Base-by-base conservation (phyloP, 2,329 filamentous ascomycete species). In the Fonsecaea pugnacius region DNA sequence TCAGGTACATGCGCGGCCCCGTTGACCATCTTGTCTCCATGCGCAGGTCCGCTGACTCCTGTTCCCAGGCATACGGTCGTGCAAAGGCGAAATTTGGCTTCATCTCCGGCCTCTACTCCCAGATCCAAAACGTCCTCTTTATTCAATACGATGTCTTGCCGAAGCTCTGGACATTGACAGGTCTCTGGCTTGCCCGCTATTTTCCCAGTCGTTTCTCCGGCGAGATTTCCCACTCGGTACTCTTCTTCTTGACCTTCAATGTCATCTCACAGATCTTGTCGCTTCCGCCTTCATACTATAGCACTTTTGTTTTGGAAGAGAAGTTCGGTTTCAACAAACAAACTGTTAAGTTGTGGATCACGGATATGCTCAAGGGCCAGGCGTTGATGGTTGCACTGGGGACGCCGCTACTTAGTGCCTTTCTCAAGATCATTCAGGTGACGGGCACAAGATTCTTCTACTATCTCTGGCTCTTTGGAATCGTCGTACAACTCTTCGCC, bases 321-420 rank as follows among this genome's bases (percentile, higher is more conserved):
- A 91, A 92, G 75, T 99, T 96, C 73, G 95, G 95, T 56, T 99
- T 99, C 86, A 99, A 99, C 80, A 99, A 99, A 82, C 92, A 96
- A 83, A 98, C 95, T 0, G 82, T 92, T 61, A 88, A 88, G 77
- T 84, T 98, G 33, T 99, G 94, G 84, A 75, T 97, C 59, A 91
- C 87, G 72, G 95, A 99, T 76, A 88, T 96, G 81, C 77, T 98
- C 80, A 99, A 99, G 84, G 88, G 89, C 35, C 92, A 96, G 77
- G 84, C 91, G 71, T 85, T 99, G 64, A 87, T 89, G 58, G 84
- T 96, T 70, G 87, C 87, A 54, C 85, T 99, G 64, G 90, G 91
- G 66, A 88, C 92, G 58, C 95, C 96, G 0, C 89, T 99, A 71
- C 90, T 97, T 68, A 91, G 91, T 70, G 95, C 89, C 48, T 96